Base-by-base conservation (phyloP, 805 yeast species). In the Suhomyces faveliae region DNA sequence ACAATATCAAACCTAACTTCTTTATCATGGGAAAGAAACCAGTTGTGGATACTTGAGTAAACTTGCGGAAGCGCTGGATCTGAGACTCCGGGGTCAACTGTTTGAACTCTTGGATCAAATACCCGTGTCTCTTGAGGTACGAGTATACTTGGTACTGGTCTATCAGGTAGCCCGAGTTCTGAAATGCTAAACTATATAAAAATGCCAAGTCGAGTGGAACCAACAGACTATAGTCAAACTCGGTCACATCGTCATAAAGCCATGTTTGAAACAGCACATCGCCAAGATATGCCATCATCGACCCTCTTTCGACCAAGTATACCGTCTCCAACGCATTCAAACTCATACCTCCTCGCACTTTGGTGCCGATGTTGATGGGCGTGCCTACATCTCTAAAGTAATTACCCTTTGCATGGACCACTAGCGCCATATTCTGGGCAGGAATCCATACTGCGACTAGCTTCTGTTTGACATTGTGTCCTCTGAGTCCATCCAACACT, bases 241-340 rank as follows among this genome's bases (percentile, higher is more conserved):
- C 60, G 2, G 57, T 52, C 5, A 51, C 59, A 23, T 53, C 30
- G 24, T 44, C 46, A 7, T 49, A 49, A 9, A 71, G 41, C 44
- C 59, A 67, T 10, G 49, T 40, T 21, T 51, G 42, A 46, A 61
- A 66, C 15, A 37, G 44, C 0, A 53, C 59, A 43, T 59, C 55
- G 12, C 55, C 59, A 35, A 66, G 45, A 50, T 64, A 70, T 5
- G 68, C 52, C 10, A 64, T 51, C 53, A 72, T 55, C 2, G 75
- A 64, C 1, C 97, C 97, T 59, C 98, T 71, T 61, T 91, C 96
- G 1, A 84, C 79, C 47, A 91, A 67, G 62, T 90, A 91, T 1
- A 89, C 68, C 6, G 84, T 77, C 57, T 91, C 98, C 49, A 87
- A 81, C 13, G 80, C 78, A 19, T 66, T 70, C 30, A 91, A 68